Conservation (phyloP, 108 stramenopile species). For the Nannochloropsis oceanica region DNA sequence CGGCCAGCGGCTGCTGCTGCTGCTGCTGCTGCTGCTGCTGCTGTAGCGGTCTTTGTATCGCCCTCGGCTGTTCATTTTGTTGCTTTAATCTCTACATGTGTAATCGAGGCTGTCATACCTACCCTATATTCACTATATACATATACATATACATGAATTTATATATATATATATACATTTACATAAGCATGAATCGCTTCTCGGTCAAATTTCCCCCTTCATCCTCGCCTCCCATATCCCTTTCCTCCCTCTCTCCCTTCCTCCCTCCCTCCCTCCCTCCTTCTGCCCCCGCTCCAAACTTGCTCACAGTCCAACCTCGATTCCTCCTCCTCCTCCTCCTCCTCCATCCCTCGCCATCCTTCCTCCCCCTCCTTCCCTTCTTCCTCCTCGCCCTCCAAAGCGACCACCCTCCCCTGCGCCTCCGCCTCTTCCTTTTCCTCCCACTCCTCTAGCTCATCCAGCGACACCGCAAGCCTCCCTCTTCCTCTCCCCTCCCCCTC, state of each 20-base stretch:
- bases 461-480: neutral
- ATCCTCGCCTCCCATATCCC: neutral
- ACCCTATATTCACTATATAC: neutral
- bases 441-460: no score
- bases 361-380: constrained; percentile 75
- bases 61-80: neutral
- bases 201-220: neutral
- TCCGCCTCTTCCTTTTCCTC: no score
- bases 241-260: neutral
- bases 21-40: no score
- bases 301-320: no score
- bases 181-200: no score
- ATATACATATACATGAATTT: no score
- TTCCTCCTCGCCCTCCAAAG: constrained; percentile 89
- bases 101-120: neutral
- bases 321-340: neutral
- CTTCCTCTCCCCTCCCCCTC: neutral
- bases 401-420: neutral
- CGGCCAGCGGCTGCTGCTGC: no score
- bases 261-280: neutral
- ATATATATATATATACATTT: no score
- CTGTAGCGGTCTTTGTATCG: no score
- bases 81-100: no score
- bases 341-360: constrained; percentile 54
- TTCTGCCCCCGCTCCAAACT: neutral